Evolutionary conservation across 108 stramenopile genomes (phyloP), one percentile per base, ranked within the genome.

Genomic region (Bacterosira constricta): DNA sequence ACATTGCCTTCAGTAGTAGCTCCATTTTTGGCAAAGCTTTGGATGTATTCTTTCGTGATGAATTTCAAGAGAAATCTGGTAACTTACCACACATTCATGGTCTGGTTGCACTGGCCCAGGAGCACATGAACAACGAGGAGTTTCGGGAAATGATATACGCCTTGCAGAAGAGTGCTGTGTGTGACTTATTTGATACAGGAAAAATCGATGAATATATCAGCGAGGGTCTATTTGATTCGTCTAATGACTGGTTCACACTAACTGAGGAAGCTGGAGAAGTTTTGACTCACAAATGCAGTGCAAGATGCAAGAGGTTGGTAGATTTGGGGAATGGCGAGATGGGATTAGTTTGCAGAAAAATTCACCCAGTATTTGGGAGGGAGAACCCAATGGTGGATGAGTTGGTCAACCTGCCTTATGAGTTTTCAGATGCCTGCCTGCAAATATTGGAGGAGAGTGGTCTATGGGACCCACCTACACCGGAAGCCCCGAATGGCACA

Each of bases 51-150:
- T 59, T 31, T n/a, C 30, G 69, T 5, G 69, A 71, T 51, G 69
- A 71, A 53, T 71, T 59, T 29, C 69, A 71, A 17, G 42, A 49
- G n/a, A 20, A 47, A 1, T 49, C 69, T 45, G 69, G 57, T 18
- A 71, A 71, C 26, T 15, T 71, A 30, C 30, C 20, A 20, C 69
- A 71, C 58, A 60, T 71, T 13, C 69, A 71, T 53, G 42, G 50
- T 6, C n/a, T 71, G 25, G 18, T 71, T 9, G 30, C 34, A 10
- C 34, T 71, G 9, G 12, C 13, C 13, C 58, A 49, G 46, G 38
- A 49, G 1, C n/a, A 36, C 15, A 25, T 71, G 69, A 17, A 10
- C 20, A n/a, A 44, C 21, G 46, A 71, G 12, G 58, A 45, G 2
- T 25, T 17, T 4, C 5, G n/a, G 4, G 47, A 59, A 18, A 35